Evolutionary conservation across 140 eudicot genomes (phyloP), one percentile per base, ranked within the genome.

Genomic region (Artemisia princeps): DNA sequence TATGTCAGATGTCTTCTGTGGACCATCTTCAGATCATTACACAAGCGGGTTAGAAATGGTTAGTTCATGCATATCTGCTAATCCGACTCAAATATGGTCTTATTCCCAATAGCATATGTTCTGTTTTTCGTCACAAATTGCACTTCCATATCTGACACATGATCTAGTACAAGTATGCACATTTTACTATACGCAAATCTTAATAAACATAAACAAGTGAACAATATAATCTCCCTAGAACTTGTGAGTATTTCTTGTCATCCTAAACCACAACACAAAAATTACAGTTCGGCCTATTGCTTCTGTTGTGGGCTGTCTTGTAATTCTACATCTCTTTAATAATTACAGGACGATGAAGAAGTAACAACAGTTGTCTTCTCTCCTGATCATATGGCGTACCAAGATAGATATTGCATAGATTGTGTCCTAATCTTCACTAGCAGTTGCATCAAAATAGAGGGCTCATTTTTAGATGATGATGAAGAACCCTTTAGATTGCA

Each of bases 321-420:
- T 54, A 52, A 37, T 37, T 37, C 6, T 37, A 37, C 44, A 37
- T 70, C 22, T 15, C 50, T 67, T 9, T 61, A 22, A 61, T 61
- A 28, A 60, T 74, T 81, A 48, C 91, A 86, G 96, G 87, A 51
- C 51, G 73, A 74, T 3, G 84, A 74, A 63, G 84, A 68, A 54
- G 10, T 63, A 16, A 60, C 26, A 46, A 28, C 67, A 24, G 78
- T 90, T 73, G 69, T 72, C 44, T 76, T 87, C 78, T 74, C 67
- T 59, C 84, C 97, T 2, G 97, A 90, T 69, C 82, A 82, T 84
- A 56, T 87, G 67, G 69, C 63, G 57, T 87, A 77, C 70, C 49
- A 68, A 40, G 79, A 77, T 67, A 76, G 52, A 37, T 69, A 81
- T 71, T 81, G 67, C 67, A 74, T 84, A 67, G 79, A 85, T 64